phyloP scores from a whole-genome alignment of 2,329 filamentous ascomycete species.

The Fusarium pilosicola region DNA sequence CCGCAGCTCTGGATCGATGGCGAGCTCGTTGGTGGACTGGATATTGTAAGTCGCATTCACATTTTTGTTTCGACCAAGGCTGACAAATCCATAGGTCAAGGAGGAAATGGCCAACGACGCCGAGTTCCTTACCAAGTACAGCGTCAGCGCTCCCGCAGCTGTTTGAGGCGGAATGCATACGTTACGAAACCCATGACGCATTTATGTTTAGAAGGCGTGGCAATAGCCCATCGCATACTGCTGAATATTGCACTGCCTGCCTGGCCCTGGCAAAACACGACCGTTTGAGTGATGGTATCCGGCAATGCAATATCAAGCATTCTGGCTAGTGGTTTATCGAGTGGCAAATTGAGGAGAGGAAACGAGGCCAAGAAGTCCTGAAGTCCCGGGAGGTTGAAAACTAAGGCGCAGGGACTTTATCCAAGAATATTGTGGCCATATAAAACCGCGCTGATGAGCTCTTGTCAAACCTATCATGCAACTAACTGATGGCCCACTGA shows the following conservation, averaged over 20 bases:
- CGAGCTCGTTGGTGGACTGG: conserved; percentile 90
- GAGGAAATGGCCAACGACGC: conserved; percentile 88
- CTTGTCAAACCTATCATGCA: neutral
- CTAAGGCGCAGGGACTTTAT: neutral
- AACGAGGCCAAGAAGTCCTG: neutral
- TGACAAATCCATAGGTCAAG: conserved; percentile 73
- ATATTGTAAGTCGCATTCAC: conserved; percentile 78
- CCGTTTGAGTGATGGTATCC: neutral
- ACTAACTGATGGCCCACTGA: neutral
- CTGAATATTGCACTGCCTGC: neutral
- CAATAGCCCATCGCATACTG: neutral
- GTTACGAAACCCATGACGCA: conserved; percentile 12
- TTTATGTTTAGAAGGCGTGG: conserved; percentile 19
- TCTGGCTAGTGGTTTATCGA: neutral
- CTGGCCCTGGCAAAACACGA: neutral
- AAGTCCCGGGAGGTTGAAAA: neutral
- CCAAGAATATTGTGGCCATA: neutral
- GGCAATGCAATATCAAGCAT: neutral
- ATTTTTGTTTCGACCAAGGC: neutral
- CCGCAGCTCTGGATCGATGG: conserved; percentile 94
- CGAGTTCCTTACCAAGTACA: conserved; percentile 83
- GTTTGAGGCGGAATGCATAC: conserved; percentile 43
- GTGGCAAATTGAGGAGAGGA: neutral
- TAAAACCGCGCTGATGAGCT: neutral
- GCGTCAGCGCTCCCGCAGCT: conserved; percentile 58